Percentiles rank a stretch among this genome's conserved stretches.
phyloP scores from a whole-genome alignment of 108 stramenopile genomes.

The Skeletonema marinoi region DNA sequence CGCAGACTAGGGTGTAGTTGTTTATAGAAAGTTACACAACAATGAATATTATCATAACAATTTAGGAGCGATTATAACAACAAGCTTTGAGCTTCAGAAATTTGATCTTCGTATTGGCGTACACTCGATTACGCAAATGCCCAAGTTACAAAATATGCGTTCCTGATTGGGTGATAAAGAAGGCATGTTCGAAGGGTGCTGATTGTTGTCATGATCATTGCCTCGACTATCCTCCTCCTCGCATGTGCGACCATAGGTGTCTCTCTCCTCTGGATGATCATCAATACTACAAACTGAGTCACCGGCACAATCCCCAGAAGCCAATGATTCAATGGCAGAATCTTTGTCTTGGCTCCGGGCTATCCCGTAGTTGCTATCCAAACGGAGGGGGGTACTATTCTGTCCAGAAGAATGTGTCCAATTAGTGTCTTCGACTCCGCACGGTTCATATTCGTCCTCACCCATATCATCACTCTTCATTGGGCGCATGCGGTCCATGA shows the following conservation, averaged over 20 bases:
- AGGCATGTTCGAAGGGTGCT: background rate
- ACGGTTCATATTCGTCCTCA: background rate
- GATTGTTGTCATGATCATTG: background rate
- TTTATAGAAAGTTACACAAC: background rate
- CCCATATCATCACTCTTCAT: background rate
- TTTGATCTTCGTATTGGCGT: background rate
- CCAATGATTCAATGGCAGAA: no score
- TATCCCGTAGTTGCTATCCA: no score
- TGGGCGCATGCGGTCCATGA: conserved; percentile 8
- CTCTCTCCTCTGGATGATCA: no score
- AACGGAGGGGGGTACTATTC: no score
- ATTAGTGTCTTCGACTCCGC: background rate
- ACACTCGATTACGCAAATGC: background rate
- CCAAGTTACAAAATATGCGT: background rate
- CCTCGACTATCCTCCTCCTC: no score
- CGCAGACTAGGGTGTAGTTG: conserved; percentile 12
- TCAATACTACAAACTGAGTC: no score
- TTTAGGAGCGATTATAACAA: background rate
- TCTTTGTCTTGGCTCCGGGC: no score
- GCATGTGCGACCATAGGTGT: no score
- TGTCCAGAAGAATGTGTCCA: no score
- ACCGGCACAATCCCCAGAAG: no score
- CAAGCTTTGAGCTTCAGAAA: background rate
- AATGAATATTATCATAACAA: background rate
- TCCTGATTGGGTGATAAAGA: background rate